A percentile compares a stretch with the other conserved stretches of the same genome.
phyloP scores from a whole-genome alignment of 805 yeast genomes.

The Maudiozyma saulgeensis region DNA sequence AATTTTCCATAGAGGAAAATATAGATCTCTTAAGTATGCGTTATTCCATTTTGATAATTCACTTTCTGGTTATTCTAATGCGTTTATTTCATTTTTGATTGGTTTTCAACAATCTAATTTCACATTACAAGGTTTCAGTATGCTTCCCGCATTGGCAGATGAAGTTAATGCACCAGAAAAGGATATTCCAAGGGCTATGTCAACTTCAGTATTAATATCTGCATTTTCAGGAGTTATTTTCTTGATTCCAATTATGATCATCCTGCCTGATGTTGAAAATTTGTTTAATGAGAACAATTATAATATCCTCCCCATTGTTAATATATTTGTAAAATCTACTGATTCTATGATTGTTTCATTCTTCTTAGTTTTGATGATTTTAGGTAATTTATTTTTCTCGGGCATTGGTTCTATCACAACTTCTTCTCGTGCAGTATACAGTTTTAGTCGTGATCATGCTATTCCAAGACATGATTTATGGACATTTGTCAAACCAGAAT shows the following conservation, averaged over 20 bases:
- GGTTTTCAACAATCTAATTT: conserved; percentile 74
- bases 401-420: conserved; percentile 75
- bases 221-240: conserved; percentile 63
- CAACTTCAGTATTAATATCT: conserved; percentile 54
- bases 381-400: conserved; percentile 65
- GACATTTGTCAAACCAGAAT: conserved; percentile 52
- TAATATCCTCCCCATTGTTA: conserved; percentile 68
- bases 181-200: conserved; percentile 65
- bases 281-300: conserved; percentile 35
- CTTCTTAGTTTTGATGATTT: conserved; percentile 52
- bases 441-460: conserved; percentile 78
- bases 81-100: conserved; percentile 57
- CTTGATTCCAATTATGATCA: conserved; percentile 60
- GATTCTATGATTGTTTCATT: conserved; percentile 60
- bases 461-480: conserved; percentile 56
- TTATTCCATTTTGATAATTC: conserved; percentile 61
- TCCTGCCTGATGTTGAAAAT: conserved; percentile 54
- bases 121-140: conserved; percentile 75
- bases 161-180: conserved; percentile 70
- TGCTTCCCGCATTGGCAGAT: conserved; percentile 72
- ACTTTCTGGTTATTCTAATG: conserved; percentile 63
- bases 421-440: conserved; percentile 72
- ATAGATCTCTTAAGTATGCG: conserved; percentile 50
- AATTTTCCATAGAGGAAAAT: conserved; percentile 43
- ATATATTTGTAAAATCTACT: conserved; percentile 63